Percentiles rank a stretch among this genome's conserved stretches.
Conservation (phyloP, 352 stramenopile genomes). For the Aphanomyces invadans region DNA sequence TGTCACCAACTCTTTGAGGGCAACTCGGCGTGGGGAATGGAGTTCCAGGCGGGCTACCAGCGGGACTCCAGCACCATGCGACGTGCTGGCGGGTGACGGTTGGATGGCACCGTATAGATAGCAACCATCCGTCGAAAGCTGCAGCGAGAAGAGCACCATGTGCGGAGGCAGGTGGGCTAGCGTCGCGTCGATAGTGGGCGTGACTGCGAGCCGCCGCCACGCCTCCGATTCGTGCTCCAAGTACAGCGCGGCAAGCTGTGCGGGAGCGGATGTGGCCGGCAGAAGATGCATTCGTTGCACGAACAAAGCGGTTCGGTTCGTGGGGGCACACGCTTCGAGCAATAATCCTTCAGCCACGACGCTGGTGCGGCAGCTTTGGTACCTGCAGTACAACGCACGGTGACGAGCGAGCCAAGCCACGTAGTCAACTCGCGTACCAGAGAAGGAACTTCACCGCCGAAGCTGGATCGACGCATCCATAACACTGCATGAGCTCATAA, state of each 20-base stretch:
- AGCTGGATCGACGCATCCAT: slow-evolving; percentile 41
- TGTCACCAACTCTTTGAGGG: not conserved
- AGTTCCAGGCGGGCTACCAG: slow-evolving; percentile 21
- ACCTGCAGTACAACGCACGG: not conserved
- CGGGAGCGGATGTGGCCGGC: slow-evolving; percentile 50
- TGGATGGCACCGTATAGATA: slow-evolving; percentile 49
- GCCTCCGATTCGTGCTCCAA: slow-evolving; percentile 56
- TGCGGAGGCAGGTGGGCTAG: slow-evolving; percentile 36
- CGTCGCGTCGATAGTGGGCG: slow-evolving; percentile 33
- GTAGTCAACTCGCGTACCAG: slow-evolving; percentile 29
- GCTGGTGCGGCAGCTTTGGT: slow-evolving; percentile 17
- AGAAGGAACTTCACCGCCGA: slow-evolving; percentile 47
- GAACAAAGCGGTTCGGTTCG: slow-evolving; percentile 41
- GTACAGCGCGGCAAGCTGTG: slow-evolving; percentile 59
- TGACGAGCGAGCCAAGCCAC: not conserved
- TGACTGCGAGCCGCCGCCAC: slow-evolving; percentile 51
- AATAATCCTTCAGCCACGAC: slow-evolving; percentile 1
- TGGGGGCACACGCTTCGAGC: slow-evolving; percentile 1
- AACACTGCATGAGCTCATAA: slow-evolving; percentile 52
- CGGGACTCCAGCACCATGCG: not conserved
- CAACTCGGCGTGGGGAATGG: slow-evolving; percentile 14
- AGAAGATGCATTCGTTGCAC: slow-evolving; percentile 31
- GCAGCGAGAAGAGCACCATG: slow-evolving; percentile 41
- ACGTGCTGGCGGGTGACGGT: not conserved
- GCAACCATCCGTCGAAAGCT: slow-evolving; percentile 58